These are phyloP conservation scores for Talaromyces sp. DNA, from an alignment of 2,329 filamentous ascomycete genomes.

Conservation along the genomic window DNA sequence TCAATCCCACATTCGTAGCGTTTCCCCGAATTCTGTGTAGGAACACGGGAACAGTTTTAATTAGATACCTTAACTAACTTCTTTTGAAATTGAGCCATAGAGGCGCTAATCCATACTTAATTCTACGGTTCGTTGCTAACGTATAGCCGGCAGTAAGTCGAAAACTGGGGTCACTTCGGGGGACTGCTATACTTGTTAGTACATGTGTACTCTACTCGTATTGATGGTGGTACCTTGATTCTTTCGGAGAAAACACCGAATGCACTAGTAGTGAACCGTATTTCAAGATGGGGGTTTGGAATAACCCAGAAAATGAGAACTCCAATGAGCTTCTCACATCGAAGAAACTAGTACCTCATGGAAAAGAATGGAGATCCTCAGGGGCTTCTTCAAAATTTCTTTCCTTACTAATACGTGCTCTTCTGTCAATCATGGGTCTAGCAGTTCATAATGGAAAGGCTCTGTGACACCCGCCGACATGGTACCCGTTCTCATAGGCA, in stretches of 20 bases:
- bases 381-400: neutral
- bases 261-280: neutral
- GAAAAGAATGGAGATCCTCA: neutral
- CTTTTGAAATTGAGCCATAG: neutral
- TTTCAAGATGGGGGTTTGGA: neutral
- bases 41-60: neutral
- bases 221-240: neutral
- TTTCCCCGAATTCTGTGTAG: neutral
- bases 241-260: neutral
- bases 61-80: neutral
- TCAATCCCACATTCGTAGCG: neutral
- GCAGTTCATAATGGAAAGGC: neutral
- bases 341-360: neutral
- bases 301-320: neutral
- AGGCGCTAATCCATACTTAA: neutral
- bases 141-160: neutral
- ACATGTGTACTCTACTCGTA: neutral
- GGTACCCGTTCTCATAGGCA: neutral
- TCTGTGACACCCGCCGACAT: neutral
- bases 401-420: neutral
- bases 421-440: neutral
- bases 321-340: neutral
- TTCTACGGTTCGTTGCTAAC: neutral
- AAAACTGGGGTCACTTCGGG: neutral
- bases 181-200: neutral